Base-by-base conservation (phyloP, 148 eudicot genomes). In the Suaeda aralocaspica region DNA sequence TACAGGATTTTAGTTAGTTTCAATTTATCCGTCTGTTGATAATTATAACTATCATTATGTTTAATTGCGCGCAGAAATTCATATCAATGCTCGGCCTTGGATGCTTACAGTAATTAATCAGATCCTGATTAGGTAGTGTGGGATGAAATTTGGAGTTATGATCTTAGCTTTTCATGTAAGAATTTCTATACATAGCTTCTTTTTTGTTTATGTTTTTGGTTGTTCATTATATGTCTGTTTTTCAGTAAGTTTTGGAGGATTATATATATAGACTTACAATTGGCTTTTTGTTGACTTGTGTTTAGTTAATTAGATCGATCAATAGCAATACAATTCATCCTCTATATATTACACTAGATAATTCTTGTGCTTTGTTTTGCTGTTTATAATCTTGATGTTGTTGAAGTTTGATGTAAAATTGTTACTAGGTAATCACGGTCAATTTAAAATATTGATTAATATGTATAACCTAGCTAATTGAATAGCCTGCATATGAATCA, bases 61-160 rank as follows among this genome's bases (percentile, higher is more conserved):
- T 72, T 72, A n/a, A n/a, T n/a, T n/a, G n/a, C n/a, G n/a, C 53
- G 68, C 81, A 78, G 77, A 56, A 69, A 78, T 78, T 58, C 77
- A 73, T 45, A 69, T 78, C 61, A 78, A 73, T 57, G 59, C 59
- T 16, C 69, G 74, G 41, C 60, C 70, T 59, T 73, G 74, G 74
- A 78, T 12, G 21, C 12, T 30, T 24, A 18, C 33, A 34, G 28
- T 60, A 73, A n/a, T n/a, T n/a, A n/a, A 69, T 39, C 81, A 69
- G 28, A 56, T 62, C 56, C 56, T 63, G 69, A 31, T 46, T 64
- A 76, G 49, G 52, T 41, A 49, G 9, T 9, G 62, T 13, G 59
- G 29, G 29, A 9, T 24, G 24, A n/a, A 31, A 11, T 29, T 58
- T 16, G 13, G 39, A 16, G 63, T n/a, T n/a, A n/a, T n/a, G n/a